Evolutionary conservation across 768 basidiomycete species (phyloP).

Genomic region (Lyophyllum decastes): DNA sequence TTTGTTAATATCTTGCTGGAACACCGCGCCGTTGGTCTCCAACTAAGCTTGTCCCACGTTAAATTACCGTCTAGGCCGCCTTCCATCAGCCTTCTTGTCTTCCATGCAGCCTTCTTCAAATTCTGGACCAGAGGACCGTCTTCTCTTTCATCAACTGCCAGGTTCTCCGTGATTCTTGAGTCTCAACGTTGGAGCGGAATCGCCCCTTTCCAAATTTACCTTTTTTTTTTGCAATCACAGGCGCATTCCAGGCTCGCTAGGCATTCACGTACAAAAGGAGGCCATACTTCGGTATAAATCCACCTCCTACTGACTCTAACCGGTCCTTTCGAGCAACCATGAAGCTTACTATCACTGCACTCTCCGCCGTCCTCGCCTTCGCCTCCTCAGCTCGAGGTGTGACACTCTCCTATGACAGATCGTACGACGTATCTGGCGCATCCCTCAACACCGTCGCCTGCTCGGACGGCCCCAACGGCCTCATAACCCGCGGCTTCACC

Average conservation of each 20-base stretch:
- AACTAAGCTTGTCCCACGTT: neutral
- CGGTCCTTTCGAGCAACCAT: slow-evolving; percentile 17
- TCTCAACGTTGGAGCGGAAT: neutral
- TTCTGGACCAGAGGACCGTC: neutral
- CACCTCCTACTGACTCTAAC: neutral
- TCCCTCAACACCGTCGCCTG: slow-evolving; percentile 45
- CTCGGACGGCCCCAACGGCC: slow-evolving; percentile 49
- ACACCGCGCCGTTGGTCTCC: neutral
- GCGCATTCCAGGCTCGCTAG: neutral
- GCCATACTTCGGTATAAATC: neutral
- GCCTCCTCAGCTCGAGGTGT: slow-evolving; percentile 5
- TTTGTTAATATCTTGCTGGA: neutral
- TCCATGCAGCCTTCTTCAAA: neutral
- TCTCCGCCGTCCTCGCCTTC: slow-evolving; percentile 21
- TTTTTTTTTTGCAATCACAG: neutral
- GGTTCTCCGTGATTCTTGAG: neutral
- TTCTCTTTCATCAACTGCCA: neutral
- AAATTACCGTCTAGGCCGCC: neutral
- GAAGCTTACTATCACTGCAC: slow-evolving; percentile 29
- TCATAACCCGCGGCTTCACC: slow-evolving; percentile 37
- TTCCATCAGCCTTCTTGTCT: neutral
- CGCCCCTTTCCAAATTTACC: neutral
- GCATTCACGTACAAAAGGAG: neutral
- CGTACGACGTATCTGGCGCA: slow-evolving; percentile 35
- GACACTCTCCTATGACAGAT: slow-evolving; percentile 34